phyloP scores from a whole-genome alignment of 1,284 basidiomycete genomes.

The Abortiporus biennis region DNA sequence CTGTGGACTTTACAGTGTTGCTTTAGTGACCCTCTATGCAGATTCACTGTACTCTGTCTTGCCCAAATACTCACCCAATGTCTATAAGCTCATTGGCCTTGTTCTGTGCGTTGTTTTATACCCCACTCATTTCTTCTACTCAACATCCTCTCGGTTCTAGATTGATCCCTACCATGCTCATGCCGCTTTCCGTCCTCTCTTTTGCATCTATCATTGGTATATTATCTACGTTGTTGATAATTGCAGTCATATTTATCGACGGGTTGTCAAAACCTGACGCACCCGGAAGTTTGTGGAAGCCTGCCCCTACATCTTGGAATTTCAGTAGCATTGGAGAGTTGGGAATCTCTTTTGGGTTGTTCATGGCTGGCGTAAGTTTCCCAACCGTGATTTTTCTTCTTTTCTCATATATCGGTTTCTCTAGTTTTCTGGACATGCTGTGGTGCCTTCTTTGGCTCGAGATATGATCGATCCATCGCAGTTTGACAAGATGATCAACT shows the following conservation, averaged over 20 bases:
- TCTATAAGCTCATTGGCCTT: conserved; percentile 74
- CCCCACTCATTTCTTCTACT: too few relatives aligned
- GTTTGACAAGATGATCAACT: conserved; percentile 81
- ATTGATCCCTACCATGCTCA: conserved; percentile 77
- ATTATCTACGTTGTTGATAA: conserved; percentile 71
- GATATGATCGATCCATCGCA: conserved; percentile 86
- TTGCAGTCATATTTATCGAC: conserved; percentile 80
- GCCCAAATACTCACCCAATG: conserved; percentile 58
- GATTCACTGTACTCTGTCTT: conserved; percentile 77
- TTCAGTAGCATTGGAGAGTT: conserved; percentile 56
- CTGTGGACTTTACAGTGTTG: conserved; percentile 45
- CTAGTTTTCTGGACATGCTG: conserved; percentile 89
- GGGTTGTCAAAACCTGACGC: conserved; percentile 74
- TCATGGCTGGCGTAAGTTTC: conserved; percentile 85
- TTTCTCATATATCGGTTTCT: neutral
- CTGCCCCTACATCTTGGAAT: conserved; percentile 63
- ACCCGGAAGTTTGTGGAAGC: conserved; percentile 80
- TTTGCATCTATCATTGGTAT: conserved; percentile 85
- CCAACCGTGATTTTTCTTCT: conserved; percentile 2
- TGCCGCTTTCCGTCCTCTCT: conserved; percentile 80
- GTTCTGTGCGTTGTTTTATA: conserved; percentile 66
- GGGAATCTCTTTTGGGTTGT: conserved; percentile 78
- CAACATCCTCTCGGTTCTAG: conserved; percentile 28
- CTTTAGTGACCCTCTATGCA: conserved; percentile 81
- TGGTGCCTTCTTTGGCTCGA: conserved; percentile 83